phyloP scores from a whole-genome alignment of 176 grass and related monocot genomes.

The Musa schizocarpa region DNA sequence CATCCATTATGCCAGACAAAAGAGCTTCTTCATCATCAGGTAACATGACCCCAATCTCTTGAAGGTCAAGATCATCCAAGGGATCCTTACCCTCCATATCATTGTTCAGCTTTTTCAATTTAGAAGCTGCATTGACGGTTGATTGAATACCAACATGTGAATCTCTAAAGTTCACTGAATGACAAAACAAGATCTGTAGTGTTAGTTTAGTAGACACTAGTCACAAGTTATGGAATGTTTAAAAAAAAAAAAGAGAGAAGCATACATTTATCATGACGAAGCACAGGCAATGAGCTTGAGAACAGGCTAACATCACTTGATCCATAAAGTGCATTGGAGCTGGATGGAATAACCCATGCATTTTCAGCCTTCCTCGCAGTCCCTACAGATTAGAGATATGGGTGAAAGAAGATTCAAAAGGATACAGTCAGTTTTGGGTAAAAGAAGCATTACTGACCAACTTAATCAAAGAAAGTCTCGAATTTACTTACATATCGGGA shows the following conservation, averaged over 20 bases:
- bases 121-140: conserved; percentile 17
- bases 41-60: conserved; percentile 31
- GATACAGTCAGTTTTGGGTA: no score
- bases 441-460: no score
- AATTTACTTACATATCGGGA: no score
- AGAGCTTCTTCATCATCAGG: conserved; percentile 45
- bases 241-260: background rate
- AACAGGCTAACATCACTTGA: conserved; percentile 29
- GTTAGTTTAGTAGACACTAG: background rate
- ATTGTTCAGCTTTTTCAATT: conserved; percentile 6
- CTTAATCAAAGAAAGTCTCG: no score
- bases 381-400: conserved; percentile 17
- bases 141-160: conserved; percentile 3
- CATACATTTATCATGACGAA: conserved; percentile 28
- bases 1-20: conserved; percentile 39
- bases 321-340: conserved; percentile 14
- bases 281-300: conserved; percentile 33
- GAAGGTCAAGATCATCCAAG: conserved; percentile 31
- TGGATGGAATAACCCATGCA: conserved; percentile 30
- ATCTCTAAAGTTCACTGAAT: conserved; percentile 12
- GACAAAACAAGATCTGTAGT: background rate
- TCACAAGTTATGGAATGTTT: background rate
- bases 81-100: background rate
- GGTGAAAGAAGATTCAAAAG: conserved; percentile 11
- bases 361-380: conserved; percentile 9